Evolutionary conservation across 208 protist species (phyloP).

Genomic region (Leptomonas seymouri): DNA sequence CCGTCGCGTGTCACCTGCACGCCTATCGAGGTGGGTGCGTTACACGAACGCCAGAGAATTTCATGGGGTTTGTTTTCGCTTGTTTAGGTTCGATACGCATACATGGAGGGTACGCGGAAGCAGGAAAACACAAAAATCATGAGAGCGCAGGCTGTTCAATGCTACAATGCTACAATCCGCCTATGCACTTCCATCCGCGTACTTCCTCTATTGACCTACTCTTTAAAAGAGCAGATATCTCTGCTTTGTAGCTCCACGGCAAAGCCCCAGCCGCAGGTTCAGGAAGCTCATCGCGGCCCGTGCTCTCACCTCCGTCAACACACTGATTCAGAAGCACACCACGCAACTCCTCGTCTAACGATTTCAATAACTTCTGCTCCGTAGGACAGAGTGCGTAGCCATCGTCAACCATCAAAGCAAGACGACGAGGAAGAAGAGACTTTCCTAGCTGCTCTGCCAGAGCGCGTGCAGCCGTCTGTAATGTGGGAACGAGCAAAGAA

Average conservation of each 20-base stretch:
- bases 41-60: too few species aligned
- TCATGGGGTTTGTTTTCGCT: too few species aligned
- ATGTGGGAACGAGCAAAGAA: conserved; percentile 13
- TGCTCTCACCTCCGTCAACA: not conserved
- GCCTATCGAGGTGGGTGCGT: too few species aligned
- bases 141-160: too few species aligned
- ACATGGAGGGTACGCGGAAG: too few species aligned
- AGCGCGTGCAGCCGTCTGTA: conserved; percentile 39
- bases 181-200: too few species aligned
- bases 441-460: conserved; percentile 44
- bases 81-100: too few species aligned
- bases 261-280: not conserved
- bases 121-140: too few species aligned
- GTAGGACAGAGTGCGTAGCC: not conserved
- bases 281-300: not conserved
- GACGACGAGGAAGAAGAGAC: conserved; percentile 27
- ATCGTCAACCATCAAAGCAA: conserved; percentile 8
- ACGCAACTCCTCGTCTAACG: conserved; percentile 22
- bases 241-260: conserved; percentile 5
- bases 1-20: too few species aligned
- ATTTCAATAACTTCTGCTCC: conserved; percentile 16
- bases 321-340: not conserved
- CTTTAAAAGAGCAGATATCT: not conserved
- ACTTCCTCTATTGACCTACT: too few species aligned
- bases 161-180: not conserved